Evolutionary conservation across 2,329 filamentous ascomycete species (phyloP).

Genomic region (Paecilomyces variotii): DNA sequence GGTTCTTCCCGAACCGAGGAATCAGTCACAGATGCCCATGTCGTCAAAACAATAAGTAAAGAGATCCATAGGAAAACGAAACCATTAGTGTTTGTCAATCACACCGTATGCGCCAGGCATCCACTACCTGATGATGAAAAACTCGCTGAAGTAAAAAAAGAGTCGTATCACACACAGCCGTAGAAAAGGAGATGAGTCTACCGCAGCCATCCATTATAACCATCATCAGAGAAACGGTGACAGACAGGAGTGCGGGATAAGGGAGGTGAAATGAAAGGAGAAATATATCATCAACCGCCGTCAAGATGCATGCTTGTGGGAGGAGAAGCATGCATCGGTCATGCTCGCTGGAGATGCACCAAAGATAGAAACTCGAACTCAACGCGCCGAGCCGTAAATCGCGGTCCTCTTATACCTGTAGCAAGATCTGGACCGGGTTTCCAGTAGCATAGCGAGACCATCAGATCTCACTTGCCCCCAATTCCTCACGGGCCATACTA

Average conservation of each 20-base stretch:
- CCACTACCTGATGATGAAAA: neutral
- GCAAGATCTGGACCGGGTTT: conserved; percentile 66
- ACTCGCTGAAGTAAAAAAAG: neutral
- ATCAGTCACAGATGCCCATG: neutral
- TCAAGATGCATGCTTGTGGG: neutral
- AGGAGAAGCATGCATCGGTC: neutral
- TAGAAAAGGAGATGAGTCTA: neutral
- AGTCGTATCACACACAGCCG: neutral
- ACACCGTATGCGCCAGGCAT: neutral
- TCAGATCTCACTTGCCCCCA: conserved; percentile 96
- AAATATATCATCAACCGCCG: neutral
- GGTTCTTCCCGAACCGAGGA: neutral
- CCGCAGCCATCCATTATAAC: neutral
- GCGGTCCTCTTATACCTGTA: no score
- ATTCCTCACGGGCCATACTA: conserved; percentile 55
- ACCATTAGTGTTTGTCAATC: neutral
- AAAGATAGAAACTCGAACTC: neutral
- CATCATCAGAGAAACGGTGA: neutral
- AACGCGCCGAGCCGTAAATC: no score
- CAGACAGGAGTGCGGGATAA: neutral
- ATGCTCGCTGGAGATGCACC: neutral
- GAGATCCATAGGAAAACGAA: neutral
- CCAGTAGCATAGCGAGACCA: conserved; percentile 76
- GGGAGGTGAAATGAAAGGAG: neutral
- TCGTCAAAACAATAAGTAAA: neutral